Base-by-base conservation (phyloP, 1,284 basidiomycete genomes). In the Naganishia albida region DNA sequence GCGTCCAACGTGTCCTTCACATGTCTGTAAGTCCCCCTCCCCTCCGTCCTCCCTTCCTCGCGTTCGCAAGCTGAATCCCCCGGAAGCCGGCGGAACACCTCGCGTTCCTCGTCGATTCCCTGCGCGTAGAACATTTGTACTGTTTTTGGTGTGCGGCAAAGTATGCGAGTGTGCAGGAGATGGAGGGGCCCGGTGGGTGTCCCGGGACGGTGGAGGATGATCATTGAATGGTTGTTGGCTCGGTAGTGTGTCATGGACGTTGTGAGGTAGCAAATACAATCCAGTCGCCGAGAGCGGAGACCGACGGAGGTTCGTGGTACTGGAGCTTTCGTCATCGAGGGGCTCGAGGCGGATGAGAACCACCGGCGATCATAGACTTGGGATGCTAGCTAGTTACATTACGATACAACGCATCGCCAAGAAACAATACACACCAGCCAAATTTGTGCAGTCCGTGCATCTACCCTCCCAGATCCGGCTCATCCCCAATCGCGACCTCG, bases 121-220 rank as follows among this genome's bases (percentile, higher is more conserved):
- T 79, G 3, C 71, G 78, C 7, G 64, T 73, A 67, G 77, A 78
- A 55, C 73, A 78, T 66, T 64, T 76, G 23, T 78, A 75, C 67
- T 79, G 78, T 54, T 78, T 78, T 66, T 79, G 77, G 77, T 79
- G 78, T 48, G 72, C 72, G 15, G 73, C 69, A 51, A 71, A 73
- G 62, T 79, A 79, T 56, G 56, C 23, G 4, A 72, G 69, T 46
- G 76, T 69, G 40, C 74, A 74, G 15, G 78, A 78, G 70, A 75
- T 79, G 74, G 75, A 79, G 3, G 77, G 70, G 23, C 68, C 72
- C 0, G 78, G 77, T 0, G 78, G 78, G 25, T 79, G 78, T 71
- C 78, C 78, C 2, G 78, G 78, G 8, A 72, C 75, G 65, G 74
- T 76, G 12, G 77, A 79, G 67, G 78, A 79, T 51, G 77, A 78